Conservation (phyloP, 2,329 filamentous ascomycete genomes). For the Chaetothyriales sp. region DNA sequence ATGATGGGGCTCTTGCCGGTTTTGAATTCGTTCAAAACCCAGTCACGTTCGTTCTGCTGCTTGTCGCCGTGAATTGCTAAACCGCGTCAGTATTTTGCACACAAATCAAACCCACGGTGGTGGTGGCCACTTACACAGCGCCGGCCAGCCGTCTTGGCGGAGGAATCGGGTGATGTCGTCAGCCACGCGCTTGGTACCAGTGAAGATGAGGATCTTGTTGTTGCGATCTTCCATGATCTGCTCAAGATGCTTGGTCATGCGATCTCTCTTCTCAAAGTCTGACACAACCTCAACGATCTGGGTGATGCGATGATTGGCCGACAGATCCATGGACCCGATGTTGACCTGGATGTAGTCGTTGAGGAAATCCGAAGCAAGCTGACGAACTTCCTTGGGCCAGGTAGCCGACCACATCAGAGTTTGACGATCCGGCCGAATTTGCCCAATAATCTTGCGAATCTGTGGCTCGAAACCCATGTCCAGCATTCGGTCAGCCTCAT, state of each 20-base stretch:
- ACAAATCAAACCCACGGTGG: not conserved
- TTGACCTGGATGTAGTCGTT: constrained; percentile 98
- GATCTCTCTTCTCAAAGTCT: constrained; percentile 94
- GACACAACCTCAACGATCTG: constrained; percentile 94
- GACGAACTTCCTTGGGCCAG: constrained; percentile 96
- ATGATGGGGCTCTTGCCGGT: constrained; percentile 98
- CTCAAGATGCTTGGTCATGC: constrained; percentile 94
- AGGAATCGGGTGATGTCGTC: constrained; percentile 97
- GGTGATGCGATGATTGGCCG: constrained; percentile 94
- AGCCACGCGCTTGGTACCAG: constrained; percentile 70
- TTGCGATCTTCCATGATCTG: constrained; percentile 93
- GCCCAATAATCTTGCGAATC: constrained; percentile 94
- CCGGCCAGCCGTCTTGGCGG: constrained; percentile 94
- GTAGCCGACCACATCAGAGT: constrained; percentile 99
- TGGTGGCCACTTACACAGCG: constrained; percentile 57
- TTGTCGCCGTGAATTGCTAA: constrained; percentile 96
- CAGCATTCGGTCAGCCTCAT: constrained; percentile 98
- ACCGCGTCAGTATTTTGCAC: constrained; percentile 24
- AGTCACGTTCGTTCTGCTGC: constrained; percentile 98
- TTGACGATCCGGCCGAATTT: constrained; percentile 95
- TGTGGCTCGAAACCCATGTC: constrained; percentile 99
- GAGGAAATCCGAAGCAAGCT: constrained; percentile 78
- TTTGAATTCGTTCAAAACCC: constrained; percentile 99
- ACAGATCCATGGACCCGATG: constrained; percentile 88
- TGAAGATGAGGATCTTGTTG: constrained; percentile 94